phyloP scores from a whole-genome alignment of 2,329 filamentous ascomycete species.

The Xylariales sp. region DNA sequence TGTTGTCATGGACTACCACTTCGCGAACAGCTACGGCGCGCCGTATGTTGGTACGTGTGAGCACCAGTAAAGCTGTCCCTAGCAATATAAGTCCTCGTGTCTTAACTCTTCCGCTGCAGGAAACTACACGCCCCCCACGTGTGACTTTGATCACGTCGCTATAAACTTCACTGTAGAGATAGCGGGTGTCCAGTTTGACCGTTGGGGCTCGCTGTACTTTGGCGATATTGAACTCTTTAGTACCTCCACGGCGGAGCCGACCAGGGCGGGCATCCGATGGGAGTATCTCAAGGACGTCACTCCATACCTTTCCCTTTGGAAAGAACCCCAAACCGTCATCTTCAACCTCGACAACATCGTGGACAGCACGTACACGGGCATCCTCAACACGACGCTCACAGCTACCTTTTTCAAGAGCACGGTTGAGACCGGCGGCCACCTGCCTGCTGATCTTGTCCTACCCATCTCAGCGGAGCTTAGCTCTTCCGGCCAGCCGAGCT shows the following conservation, averaged over 20 bases:
- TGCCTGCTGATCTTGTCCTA: slow-evolving; percentile 61
- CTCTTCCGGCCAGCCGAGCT: slow-evolving; percentile 50
- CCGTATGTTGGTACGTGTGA: not conserved
- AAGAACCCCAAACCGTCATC: slow-evolving; percentile 65
- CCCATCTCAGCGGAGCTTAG: slow-evolving; percentile 58
- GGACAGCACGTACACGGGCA: slow-evolving; percentile 65
- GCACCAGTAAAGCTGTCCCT: too few species aligned
- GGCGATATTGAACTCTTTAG: slow-evolving; percentile 77
- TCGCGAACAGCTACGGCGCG: not conserved
- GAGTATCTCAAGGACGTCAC: slow-evolving; percentile 77
- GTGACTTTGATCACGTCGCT: not conserved
- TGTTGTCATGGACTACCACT: not conserved
- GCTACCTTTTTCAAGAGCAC: slow-evolving; percentile 62
- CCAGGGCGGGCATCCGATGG: slow-evolving; percentile 64
- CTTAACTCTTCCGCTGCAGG: not conserved
- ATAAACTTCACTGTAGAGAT: slow-evolving; percentile 68
- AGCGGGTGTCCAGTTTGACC: slow-evolving; percentile 69
- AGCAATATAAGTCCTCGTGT: too few species aligned
- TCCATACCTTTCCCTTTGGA: slow-evolving; percentile 65
- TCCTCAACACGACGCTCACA: slow-evolving; percentile 70
- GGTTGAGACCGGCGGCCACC: slow-evolving; percentile 30
- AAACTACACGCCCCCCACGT: not conserved
- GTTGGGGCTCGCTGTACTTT: slow-evolving; percentile 71
- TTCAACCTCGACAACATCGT: slow-evolving; percentile 77
- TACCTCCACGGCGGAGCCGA: slow-evolving; percentile 79